Evolutionary conservation across 805 yeast species (phyloP).

Genomic region (Jamesozyma piceae): DNA sequence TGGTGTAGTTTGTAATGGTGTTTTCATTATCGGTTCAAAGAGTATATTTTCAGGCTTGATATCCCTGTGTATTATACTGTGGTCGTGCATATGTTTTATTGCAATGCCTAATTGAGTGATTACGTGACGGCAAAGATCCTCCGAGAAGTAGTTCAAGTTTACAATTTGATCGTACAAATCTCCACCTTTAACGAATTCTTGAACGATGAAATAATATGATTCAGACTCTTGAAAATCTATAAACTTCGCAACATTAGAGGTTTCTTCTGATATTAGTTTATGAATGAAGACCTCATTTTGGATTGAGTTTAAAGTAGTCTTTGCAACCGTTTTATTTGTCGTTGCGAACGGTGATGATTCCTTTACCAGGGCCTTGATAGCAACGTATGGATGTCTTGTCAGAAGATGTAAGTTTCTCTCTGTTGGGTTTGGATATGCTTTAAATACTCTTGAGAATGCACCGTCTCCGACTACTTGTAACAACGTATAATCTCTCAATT

Average conservation of each 20-base stretch:
- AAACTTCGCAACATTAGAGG: constrained; percentile 48
- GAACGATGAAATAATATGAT: constrained; percentile 52
- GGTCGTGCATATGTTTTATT: constrained; percentile 56
- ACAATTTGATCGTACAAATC: constrained; percentile 59
- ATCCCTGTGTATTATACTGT: constrained; percentile 73
- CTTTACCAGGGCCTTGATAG: constrained; percentile 53
- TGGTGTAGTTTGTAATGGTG: constrained; percentile 25
- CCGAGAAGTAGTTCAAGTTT: constrained; percentile 52
- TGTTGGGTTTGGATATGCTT: constrained; percentile 34
- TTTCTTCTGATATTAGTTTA: constrained; percentile 44
- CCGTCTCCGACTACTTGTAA: constrained; percentile 63
- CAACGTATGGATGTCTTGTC: constrained; percentile 29
- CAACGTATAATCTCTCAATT: constrained; percentile 31
- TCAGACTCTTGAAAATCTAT: constrained; percentile 56
- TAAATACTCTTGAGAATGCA: constrained; percentile 69
- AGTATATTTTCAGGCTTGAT: constrained; percentile 70
- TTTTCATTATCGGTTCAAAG: constrained; percentile 46
- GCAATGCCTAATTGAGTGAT: constrained; percentile 54
- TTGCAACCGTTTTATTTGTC: constrained; percentile 8
- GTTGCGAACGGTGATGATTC: constrained; percentile 42
- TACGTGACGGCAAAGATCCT: constrained; percentile 52
- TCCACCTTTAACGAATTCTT: constrained; percentile 63
- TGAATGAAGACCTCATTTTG: constrained; percentile 69
- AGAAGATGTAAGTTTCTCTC: constrained; percentile 9
- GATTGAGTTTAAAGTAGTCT: constrained; percentile 40